These are phyloP conservation scores for Tuctoria greenei DNA, from an alignment of 176 grass and related monocot genomes.

Conservation along the genomic window DNA sequence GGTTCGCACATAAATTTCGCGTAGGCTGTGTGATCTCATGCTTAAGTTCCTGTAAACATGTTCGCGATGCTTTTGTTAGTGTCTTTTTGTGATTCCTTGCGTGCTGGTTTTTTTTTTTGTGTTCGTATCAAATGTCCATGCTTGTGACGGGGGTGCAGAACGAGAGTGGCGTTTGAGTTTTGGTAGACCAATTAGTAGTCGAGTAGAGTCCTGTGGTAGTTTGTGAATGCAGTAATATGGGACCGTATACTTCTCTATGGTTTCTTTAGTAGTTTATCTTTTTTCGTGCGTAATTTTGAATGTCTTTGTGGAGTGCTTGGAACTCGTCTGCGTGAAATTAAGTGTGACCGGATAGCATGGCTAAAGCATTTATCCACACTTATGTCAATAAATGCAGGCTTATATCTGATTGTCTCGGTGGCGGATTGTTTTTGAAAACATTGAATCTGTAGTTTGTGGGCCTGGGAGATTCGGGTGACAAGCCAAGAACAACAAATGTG, in stretches of 20 bases:
- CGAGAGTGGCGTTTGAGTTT: not conserved
- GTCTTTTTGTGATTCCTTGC: not conserved
- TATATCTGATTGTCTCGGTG: not conserved
- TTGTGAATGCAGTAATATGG: not conserved
- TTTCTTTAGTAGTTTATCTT: not conserved
- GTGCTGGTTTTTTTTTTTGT: constrained; percentile 14
- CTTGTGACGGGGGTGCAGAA: constrained; percentile 20
- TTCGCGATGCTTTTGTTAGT: constrained; percentile 15
- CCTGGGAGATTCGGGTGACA: not conserved
- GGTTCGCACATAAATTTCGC: constrained; percentile 22
- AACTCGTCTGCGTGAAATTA: not conserved
- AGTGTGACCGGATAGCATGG: not conserved
- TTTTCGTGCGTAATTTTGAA: not conserved
- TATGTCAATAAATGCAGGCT: not conserved
- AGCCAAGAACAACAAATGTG: not conserved
- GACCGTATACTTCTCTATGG: not conserved
- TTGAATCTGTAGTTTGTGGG: not conserved
- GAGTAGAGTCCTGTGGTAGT: not conserved
- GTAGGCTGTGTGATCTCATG: constrained; percentile 31
- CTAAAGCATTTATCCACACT: not conserved
- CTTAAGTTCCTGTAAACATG: constrained; percentile 2
- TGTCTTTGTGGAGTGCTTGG: not conserved
- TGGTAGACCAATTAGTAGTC: constrained; percentile 5
- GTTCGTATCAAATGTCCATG: not conserved
- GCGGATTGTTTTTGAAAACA: not conserved